phyloP scores from a whole-genome alignment of 352 stramenopile species.

The Vaucheria bursata region DNA sequence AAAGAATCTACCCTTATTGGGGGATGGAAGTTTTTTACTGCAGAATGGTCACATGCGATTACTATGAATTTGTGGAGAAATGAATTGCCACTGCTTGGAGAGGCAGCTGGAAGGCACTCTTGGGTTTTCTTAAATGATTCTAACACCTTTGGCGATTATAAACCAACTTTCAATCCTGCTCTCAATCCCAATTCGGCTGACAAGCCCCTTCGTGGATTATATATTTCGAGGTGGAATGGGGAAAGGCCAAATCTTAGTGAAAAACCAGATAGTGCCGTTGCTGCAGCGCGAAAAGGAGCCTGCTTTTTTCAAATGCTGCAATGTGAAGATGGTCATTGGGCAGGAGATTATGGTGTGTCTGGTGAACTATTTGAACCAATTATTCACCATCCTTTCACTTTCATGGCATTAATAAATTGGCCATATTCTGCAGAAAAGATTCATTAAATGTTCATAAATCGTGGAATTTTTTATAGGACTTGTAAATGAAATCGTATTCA shows the following conservation, averaged over 20 bases:
- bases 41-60: conserved; percentile 27
- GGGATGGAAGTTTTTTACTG: conserved; percentile 38
- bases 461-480: no score
- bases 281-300: conserved; percentile 55
- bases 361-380: no score
- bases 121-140: conserved; percentile 40
- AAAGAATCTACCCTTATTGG: conserved; percentile 12
- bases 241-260: conserved; percentile 16
- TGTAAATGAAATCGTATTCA: no score
- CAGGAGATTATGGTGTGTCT: conserved; percentile 74
- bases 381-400: no score
- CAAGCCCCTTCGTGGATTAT: conserved; percentile 50
- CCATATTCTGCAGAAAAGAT: no score
- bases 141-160: no score
- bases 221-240: conserved; percentile 36
- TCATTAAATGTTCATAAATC: no score
- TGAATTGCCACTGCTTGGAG: conserved; percentile 43
- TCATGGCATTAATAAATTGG: no score
- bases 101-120: conserved; percentile 49
- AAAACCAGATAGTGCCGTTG: conserved; percentile 40
- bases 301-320: conserved; percentile 72
- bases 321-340: conserved; percentile 71
- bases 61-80: conserved; percentile 22
- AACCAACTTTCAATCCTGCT: conserved; percentile 46
- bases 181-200: conserved; percentile 54